Conservation (phyloP, 2,329 filamentous ascomycete genomes). For the Calonectria ilicicola region DNA sequence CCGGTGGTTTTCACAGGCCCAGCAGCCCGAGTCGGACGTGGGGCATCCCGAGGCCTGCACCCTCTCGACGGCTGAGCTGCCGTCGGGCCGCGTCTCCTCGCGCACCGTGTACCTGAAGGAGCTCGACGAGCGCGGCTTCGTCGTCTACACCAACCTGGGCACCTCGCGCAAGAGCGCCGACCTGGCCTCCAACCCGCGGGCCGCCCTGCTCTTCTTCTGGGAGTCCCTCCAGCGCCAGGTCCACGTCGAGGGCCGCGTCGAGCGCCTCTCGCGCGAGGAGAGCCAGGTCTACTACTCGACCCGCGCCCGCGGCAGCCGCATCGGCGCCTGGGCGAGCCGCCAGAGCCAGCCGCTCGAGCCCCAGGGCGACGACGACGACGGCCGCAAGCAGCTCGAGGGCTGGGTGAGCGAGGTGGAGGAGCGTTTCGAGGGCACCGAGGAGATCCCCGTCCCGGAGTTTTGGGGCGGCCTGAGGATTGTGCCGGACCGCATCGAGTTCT, state of each 20-base stretch:
- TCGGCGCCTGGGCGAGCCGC: constrained; percentile 93
- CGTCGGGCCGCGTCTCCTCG: constrained; percentile 84
- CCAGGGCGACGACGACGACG: constrained; percentile 65
- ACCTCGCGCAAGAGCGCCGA: constrained; percentile 79
- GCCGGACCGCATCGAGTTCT: constrained; percentile 92
- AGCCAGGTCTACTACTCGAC: constrained; percentile 77
- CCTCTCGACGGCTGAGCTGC: constrained; percentile 85
- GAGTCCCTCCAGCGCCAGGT: constrained; percentile 88
- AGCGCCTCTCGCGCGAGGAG: constrained; percentile 76
- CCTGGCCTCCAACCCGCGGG: constrained; percentile 79
- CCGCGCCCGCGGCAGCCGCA: constrained; percentile 80
- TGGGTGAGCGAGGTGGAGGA: constrained; percentile 83
- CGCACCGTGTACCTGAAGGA: constrained; percentile 97
- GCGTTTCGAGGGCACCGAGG: constrained; percentile 78
- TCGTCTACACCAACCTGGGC: constrained; percentile 93
- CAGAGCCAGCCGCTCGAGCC: constrained; percentile 82
- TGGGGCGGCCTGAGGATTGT: constrained; percentile 93
- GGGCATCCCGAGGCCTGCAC: constrained; percentile 90
- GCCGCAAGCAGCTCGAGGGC: constrained; percentile 78
- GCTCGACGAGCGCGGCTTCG: constrained; percentile 84
- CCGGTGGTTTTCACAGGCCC: constrained; percentile 85
- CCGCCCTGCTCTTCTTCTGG: constrained; percentile 93
- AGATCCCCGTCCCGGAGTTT: constrained; percentile 91
- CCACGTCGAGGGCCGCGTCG: constrained; percentile 82
- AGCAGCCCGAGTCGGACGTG: constrained; percentile 61